Base-by-base conservation (phyloP, 2,329 filamentous ascomycete genomes). In the Didymosphaeria variabile region DNA sequence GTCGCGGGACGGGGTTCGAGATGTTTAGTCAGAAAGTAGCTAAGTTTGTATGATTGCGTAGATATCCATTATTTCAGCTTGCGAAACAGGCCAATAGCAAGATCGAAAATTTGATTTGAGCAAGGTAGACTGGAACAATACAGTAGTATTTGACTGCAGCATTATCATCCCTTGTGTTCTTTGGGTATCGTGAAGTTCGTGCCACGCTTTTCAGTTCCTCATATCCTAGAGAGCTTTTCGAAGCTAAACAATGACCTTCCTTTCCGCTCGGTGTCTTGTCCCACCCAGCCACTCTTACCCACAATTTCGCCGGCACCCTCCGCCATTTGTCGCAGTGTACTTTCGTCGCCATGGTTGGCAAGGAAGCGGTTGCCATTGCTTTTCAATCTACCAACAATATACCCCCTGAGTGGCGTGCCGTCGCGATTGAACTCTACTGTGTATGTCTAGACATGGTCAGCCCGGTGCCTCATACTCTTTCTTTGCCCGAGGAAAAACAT, bases 391-490 rank as follows among this genome's bases (percentile, higher is more conserved):
- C 86, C 87, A 0, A 89, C 78, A 2, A 89, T 75, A 69, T 83
- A 81, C 1, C 82, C 87, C 32, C 72, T 71, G 15, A 74, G 57
- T 0, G 86, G 85, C 0, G 69, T 77, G 3, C 84, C 85, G 57
- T 84, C 79, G 3, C 86, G 80, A 29, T 78, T 75, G 67, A 84
- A 89, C 54, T 87, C 83, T 1, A 88, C 84, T 0, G 87, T 89
- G 58, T 88, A 89, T 10, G 87, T 88, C 84, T 88, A 38, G 34
- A 15, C 8, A 29, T 31, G 0, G 44, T 65, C 47, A 68, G 63
- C 45, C 38, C 34, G 26, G 5, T 26, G 17, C 31, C 31, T 2
- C 3, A 29, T 6, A 29, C 36, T 26, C 8, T 15, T 23, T 10
- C 47, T 34, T 26, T 34, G n/a, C 7, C n/a, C 42, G 19, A 26